phyloP scores from a whole-genome alignment of 2,329 filamentous ascomycete species.

The Knoxdaviesia capensis region DNA sequence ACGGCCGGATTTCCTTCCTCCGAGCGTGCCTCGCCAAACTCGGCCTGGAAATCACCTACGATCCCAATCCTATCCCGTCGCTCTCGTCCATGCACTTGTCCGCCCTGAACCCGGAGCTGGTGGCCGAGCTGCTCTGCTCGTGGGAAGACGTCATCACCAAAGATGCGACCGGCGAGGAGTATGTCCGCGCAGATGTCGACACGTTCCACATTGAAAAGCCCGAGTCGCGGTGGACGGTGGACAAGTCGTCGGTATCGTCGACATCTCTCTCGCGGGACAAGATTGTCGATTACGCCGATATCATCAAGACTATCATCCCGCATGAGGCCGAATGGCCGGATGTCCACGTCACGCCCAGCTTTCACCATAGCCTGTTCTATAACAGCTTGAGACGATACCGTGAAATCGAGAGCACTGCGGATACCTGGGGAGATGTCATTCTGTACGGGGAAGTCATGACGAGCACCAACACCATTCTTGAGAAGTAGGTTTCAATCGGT shows the following conservation, averaged over 20 bases:
- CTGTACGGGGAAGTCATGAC: slow-evolving; percentile 86
- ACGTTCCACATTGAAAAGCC: slow-evolving; percentile 59
- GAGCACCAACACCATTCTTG: slow-evolving; percentile 80
- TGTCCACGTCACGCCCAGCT: slow-evolving; percentile 58
- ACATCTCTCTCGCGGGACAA: neutral
- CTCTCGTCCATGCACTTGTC: slow-evolving; percentile 73
- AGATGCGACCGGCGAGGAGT: slow-evolving; percentile 40
- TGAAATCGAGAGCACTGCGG: slow-evolving; percentile 28
- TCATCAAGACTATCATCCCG: slow-evolving; percentile 54
- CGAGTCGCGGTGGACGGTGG: slow-evolving; percentile 28
- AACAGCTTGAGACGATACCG: slow-evolving; percentile 50
- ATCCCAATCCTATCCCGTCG: slow-evolving; percentile 50
- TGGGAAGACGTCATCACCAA: slow-evolving; percentile 48
- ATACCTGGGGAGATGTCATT: slow-evolving; percentile 55
- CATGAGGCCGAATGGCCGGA: slow-evolving; percentile 51
- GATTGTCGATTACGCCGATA: slow-evolving; percentile 49
- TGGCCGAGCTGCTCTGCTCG: slow-evolving; percentile 45
- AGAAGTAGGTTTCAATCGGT: slow-evolving; percentile 39
- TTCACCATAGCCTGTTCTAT: slow-evolving; percentile 69
- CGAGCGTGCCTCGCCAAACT: slow-evolving; percentile 64
- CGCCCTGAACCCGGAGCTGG: slow-evolving; percentile 39
- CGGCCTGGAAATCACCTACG: slow-evolving; percentile 56
- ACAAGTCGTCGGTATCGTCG: slow-evolving; percentile 4
- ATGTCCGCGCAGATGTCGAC: slow-evolving; percentile 65
- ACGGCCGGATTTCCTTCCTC: slow-evolving; percentile 51